Base-by-base conservation (phyloP, 306 rosid genomes). In the Dicorynia guianensis region DNA sequence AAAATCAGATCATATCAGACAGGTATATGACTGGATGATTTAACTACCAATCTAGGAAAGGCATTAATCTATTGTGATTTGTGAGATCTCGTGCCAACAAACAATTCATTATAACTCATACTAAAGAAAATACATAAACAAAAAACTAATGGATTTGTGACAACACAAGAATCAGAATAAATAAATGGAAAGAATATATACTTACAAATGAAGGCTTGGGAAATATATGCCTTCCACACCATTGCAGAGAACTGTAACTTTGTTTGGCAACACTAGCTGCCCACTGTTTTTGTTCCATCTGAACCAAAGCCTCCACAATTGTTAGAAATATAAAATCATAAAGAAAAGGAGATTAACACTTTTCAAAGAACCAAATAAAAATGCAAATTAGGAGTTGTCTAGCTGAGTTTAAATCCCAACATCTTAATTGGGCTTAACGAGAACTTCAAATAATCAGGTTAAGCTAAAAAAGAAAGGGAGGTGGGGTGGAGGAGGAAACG, bases 121-220 rank as follows among this genome's bases (percentile, higher is more conserved):
- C 44, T 52, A 43, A 0, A 52, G 36, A 48, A 55, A 54, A 13
- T 40, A 5, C 15, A 54, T 55, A 63, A 59, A 34, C 38, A 11
- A 60, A 49, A 40, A 40, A 15, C 18, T 34, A 61, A 49, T 13
- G 57, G 49, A 36, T 36, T 44, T 39, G 38, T 43, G 20, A 53
- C 40, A 52, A 10, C 63, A 42, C 34, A 53, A 59, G 56, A 71
- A 40, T 13, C 4, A 47, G 9, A 3, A 47, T 6, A 40, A 20
- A 35, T 53, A 53, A 63, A 39, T 53, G 78, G 78, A 67, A 81
- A 44, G 67, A 61, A 63, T 47, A 57, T 67, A 65, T 33, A 79
- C 99, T 93, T 90, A 96, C 99, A 78, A 80, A 88, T 96, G 99
- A 80, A 96, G 98, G 85, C 98, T 93, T 55, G 99, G 96, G 90